Conservation (phyloP, 768 basidiomycete species). For the Hydnomerulius pinastri region DNA sequence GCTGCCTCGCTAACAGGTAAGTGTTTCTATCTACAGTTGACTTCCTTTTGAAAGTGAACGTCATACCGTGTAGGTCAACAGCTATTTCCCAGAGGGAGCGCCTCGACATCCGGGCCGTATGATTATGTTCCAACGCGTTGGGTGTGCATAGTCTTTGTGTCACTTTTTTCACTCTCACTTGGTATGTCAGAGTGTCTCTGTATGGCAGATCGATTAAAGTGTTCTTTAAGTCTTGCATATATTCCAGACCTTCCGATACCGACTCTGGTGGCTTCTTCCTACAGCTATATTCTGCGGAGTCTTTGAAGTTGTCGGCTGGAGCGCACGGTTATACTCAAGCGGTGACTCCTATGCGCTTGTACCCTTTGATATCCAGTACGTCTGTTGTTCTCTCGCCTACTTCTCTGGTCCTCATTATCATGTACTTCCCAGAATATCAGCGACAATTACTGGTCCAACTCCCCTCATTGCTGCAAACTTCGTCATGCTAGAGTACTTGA, state of each 20-base stretch:
- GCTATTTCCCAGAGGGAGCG: no score
- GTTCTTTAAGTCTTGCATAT: constrained; percentile 43
- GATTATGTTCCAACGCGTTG: constrained; percentile 42
- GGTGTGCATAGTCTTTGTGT: constrained; percentile 40
- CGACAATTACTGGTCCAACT: constrained; percentile 55
- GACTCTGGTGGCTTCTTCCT: constrained; percentile 53
- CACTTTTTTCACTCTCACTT: constrained; percentile 40
- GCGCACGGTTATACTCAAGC: constrained; percentile 53
- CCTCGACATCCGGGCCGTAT: constrained; percentile 35
- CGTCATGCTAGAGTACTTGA: constrained; percentile 51
- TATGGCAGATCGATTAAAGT: no score
- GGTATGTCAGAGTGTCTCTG: no score
- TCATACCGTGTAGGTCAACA: no score
- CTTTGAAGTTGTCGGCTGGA: constrained; percentile 58
- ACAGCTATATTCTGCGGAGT: constrained; percentile 50
- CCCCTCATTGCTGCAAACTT: constrained; percentile 60
- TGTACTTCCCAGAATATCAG: constrained; percentile 25
- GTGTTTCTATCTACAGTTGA: no score
- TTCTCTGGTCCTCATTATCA: not conserved
- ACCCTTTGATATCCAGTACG: constrained; percentile 48
- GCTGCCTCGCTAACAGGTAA: no score
- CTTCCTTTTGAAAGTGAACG: no score
- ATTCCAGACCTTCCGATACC: constrained; percentile 43
- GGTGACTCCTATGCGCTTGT: constrained; percentile 12
- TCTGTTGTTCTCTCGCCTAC: no score